Evolutionary conservation across 495 filamentous ascomycete species (phyloP).

Genomic region (Hypoxylon fragiforme): DNA sequence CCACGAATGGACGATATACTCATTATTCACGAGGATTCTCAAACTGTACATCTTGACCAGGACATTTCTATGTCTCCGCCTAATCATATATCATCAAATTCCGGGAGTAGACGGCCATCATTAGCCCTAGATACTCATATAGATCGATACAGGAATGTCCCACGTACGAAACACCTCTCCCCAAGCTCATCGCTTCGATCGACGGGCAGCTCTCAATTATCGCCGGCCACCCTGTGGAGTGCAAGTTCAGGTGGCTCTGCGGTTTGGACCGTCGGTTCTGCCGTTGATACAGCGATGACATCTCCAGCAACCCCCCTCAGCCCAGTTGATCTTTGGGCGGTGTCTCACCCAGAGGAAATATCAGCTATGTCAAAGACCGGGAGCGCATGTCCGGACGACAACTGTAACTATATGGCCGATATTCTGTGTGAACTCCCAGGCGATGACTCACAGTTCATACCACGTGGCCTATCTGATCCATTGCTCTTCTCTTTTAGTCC

Average conservation of each 20-base stretch:
- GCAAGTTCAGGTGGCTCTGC: conserved; percentile 21
- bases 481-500: conserved; percentile 36
- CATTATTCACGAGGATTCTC: conserved; percentile 2
- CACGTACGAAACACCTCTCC: conserved; percentile 27
- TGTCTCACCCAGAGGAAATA: conserved; percentile 9
- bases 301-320: conserved; percentile 36
- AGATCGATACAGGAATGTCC: conserved; percentile 29
- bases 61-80: conserved; percentile 13
- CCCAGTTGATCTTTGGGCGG: conserved; percentile 6
- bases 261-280: conserved; percentile 26
- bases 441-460: conserved; percentile 27
- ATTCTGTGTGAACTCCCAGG: conserved; percentile 45
- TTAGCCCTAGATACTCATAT: conserved; percentile 36
- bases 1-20: conserved; percentile 3
- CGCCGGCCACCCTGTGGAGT: conserved; percentile 38
- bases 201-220: conserved; percentile 30
- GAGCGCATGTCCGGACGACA: conserved; percentile 18
- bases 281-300: conserved; percentile 30
- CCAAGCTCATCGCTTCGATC: conserved; percentile 35
- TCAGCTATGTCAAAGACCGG: conserved; percentile 11
- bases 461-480: conserved; percentile 34
- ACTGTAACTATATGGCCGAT: conserved; percentile 25
- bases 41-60: not conserved
- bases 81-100: conserved; percentile 2
- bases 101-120: conserved; percentile 28